phyloP scores from a whole-genome alignment of 345 rosid genomes.

The Citrus sinensis region DVS_A1.0 CM039169.1:32264501-32265000 shows the following conservation, averaged over 20 bases:
- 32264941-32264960: slow-evolving; percentile 99
- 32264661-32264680: slow-evolving; percentile 76
- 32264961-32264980: slow-evolving; percentile 88
- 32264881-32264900: slow-evolving; percentile 89
- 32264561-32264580: slow-evolving; percentile 43
- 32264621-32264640: neutral
- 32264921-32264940: slow-evolving; percentile 94
- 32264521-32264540: slow-evolving; percentile 72
- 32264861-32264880: neutral
- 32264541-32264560: slow-evolving; percentile 98
- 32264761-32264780: slow-evolving; percentile 65
- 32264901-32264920: slow-evolving; percentile 69
- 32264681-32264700: slow-evolving; percentile 62
- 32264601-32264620: neutral
- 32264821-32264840: neutral
- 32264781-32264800: slow-evolving; percentile 10
- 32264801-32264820: neutral
- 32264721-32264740: slow-evolving; percentile 95
- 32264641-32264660: slow-evolving; percentile 77
- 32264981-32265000: slow-evolving; percentile 87
- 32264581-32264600: slow-evolving; percentile 22
- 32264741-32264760: slow-evolving; percentile 95
- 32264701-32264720: slow-evolving; percentile 85
- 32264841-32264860: neutral
- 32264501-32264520: slow-evolving; percentile 66